Evolutionary conservation across 1,139 yeast species (phyloP).

Genomic region (Hanseniaspora gamundiae): DNA sequence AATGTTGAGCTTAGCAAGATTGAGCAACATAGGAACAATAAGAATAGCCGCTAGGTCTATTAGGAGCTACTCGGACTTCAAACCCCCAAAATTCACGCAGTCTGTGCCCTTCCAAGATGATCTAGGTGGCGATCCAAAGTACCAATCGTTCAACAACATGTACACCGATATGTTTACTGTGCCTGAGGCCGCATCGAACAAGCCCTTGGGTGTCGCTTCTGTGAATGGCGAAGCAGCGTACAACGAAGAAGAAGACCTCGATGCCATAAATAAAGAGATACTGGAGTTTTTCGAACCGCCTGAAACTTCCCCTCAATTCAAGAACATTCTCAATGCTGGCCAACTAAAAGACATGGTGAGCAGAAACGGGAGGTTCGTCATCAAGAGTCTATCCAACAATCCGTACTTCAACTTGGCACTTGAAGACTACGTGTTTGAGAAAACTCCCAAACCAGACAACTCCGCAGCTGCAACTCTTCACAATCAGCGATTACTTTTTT

Average conservation of each 20-base stretch:
- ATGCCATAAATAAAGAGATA: slow-evolving; percentile 10
- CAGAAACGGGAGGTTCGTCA: slow-evolving; percentile 16
- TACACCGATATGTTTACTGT: slow-evolving; percentile 19
- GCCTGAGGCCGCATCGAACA: neutral
- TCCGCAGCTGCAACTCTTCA: slow-evolving; percentile 8
- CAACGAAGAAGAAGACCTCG: neutral
- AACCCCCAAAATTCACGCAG: neutral
- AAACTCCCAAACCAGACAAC: slow-evolving; percentile 34
- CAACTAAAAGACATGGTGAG: slow-evolving; percentile 12
- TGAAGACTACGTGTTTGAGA: slow-evolving; percentile 64
- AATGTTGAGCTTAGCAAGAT: too few species aligned
- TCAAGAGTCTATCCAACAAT: slow-evolving; percentile 30
- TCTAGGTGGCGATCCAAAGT: slow-evolving; percentile 15
- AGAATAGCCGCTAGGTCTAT: neutral
- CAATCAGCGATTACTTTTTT: slow-evolving; percentile 52
- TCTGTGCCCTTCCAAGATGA: slow-evolving; percentile 7
- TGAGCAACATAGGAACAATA: neutral
- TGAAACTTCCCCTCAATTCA: slow-evolving; percentile 6
- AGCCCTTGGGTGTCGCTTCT: too few species aligned
- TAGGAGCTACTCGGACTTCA: neutral
- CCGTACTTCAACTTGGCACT: slow-evolving; percentile 73
- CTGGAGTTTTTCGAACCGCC: slow-evolving; percentile 19
- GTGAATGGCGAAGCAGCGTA: too few species aligned
- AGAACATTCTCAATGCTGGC: slow-evolving; percentile 7
- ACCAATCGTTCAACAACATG: slow-evolving; percentile 18